These are phyloP conservation scores for Acorus gramineus DNA, from an alignment of 106 monocot species.

Conservation along the genomic window DNA sequence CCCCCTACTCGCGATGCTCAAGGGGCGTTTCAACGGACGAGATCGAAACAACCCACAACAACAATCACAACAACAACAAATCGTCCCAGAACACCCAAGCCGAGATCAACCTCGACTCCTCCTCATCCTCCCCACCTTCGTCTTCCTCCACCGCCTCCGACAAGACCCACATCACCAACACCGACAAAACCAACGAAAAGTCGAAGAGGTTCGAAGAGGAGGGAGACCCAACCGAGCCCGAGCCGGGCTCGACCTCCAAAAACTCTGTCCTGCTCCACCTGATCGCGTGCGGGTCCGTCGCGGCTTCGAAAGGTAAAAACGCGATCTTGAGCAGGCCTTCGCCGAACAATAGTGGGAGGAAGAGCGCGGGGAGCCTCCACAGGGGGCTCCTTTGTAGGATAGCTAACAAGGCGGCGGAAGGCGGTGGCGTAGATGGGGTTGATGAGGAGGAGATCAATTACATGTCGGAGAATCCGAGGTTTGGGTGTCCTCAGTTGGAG, in stretches of 20 bases:
- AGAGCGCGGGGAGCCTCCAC: constrained; percentile 21
- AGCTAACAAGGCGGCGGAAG: constrained; percentile 8
- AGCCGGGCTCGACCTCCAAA: not conserved
- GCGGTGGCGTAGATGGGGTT: too few relatives aligned
- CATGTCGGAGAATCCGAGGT: constrained; percentile 36
- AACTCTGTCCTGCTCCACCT: constrained; percentile 65
- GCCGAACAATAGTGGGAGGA: constrained; percentile 20
- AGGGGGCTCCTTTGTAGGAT: constrained; percentile 27
- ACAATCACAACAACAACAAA: not conserved
- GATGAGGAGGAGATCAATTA: constrained; percentile 22
- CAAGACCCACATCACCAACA: not conserved
- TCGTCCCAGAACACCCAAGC: constrained; percentile 16
- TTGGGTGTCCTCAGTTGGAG: constrained; percentile 30
- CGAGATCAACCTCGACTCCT: constrained; percentile 31
- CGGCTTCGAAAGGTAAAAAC: constrained; percentile 4
- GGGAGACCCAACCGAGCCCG: constrained; percentile 8
- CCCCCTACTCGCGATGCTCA: constrained; percentile 9
- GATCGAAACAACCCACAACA: not conserved
- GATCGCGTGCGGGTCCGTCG: constrained; percentile 58
- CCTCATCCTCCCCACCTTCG: constrained; percentile 40
- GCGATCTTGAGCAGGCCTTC: not conserved
- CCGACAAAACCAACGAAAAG: not conserved
- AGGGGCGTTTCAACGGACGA: constrained; percentile 34
- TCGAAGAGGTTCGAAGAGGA: constrained; percentile 13
- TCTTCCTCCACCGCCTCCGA: constrained; percentile 21